Conservation (phyloP, 306 rosid genomes). For the Cajanus cajan region DNA sequence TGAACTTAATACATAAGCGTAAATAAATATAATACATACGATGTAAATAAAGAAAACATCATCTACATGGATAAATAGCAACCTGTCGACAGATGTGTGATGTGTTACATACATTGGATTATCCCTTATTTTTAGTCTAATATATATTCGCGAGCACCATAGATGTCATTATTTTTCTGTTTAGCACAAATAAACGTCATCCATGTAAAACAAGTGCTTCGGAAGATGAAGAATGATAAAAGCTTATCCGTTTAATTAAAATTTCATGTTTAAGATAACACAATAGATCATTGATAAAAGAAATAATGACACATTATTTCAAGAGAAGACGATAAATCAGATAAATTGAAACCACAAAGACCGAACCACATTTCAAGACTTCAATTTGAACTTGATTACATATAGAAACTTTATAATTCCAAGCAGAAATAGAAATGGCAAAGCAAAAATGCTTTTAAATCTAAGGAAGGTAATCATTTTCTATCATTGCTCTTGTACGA, state of each 20-base stretch:
- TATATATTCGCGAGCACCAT: no score
- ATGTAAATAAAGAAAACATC: no score
- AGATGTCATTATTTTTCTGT: no score
- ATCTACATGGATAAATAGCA: no score
- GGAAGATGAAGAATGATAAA: neutral
- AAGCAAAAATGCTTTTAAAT: neutral
- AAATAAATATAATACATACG: no score
- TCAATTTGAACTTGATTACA: neutral
- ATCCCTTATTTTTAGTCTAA: no score
- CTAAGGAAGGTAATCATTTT: conserved; percentile 47
- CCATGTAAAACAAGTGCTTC: neutral
- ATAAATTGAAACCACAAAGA: neutral
- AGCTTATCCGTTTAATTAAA: neutral
- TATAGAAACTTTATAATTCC: neutral
- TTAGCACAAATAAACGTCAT: no score
- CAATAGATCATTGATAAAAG: neutral
- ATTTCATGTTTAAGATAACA: neutral
- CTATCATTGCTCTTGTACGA: conserved; percentile 53
- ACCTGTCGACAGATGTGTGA: no score
- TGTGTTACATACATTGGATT: no score
- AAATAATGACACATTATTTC: neutral
- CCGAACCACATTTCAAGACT: neutral
- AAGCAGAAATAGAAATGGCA: neutral
- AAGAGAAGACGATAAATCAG: neutral
- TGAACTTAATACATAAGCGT: no score